Base-by-base conservation (phyloP, 2,329 filamentous ascomycete species). In the Dothidotthia symphoricarpi region DNA sequence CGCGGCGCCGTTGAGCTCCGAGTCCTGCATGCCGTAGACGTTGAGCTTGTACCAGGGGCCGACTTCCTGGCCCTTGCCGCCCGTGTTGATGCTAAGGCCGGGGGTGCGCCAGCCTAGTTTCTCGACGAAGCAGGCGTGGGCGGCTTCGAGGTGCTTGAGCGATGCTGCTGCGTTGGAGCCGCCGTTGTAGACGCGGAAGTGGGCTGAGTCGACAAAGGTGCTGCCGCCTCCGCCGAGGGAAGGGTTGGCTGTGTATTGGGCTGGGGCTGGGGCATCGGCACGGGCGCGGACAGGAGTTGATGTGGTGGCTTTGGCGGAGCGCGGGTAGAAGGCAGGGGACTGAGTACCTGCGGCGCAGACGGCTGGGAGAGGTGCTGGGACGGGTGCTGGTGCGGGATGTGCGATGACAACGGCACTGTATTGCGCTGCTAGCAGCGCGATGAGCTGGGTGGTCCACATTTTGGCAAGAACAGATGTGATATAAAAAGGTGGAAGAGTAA, bases 1-100 rank as follows among this genome's bases (percentile, higher is more conserved):
- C 3, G 72, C 71, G 1, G 71, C 70, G 11, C 56, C 61, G 0
- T 59, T 49, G 3, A 75, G 43, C 0, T 49, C 3, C 72, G 42
- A 1, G 41, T 46, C 6, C 24, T 27, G 24, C 15, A 43, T 39
- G 16, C 49, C 52, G 29, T 74, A 76, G 28, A 74, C 39, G 41
- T 75, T 75, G 27, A 69, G 64, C 54, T 75, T 76, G 46, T 65
- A 66, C 44, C 55, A 72, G 0, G 71, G 67, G 0, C 70, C 71
- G 29, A 58, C 51, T 17, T 70, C 63, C 8, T 52, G 56, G 15
- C 40, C 46, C 12, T 43, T 25, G 17, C 37, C 31, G n/a, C 28
- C 32, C 4, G 24, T 33, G 27, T 56, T 54, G 36, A 43, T 55
- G 2, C 49, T 50, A 2, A 60, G 45, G 15, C 56, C 54, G 17